Evolutionary conservation across 768 basidiomycete genomes (phyloP), one percentile per base, ranked within the genome.

Genomic region (Royoungia palumana): DNA sequence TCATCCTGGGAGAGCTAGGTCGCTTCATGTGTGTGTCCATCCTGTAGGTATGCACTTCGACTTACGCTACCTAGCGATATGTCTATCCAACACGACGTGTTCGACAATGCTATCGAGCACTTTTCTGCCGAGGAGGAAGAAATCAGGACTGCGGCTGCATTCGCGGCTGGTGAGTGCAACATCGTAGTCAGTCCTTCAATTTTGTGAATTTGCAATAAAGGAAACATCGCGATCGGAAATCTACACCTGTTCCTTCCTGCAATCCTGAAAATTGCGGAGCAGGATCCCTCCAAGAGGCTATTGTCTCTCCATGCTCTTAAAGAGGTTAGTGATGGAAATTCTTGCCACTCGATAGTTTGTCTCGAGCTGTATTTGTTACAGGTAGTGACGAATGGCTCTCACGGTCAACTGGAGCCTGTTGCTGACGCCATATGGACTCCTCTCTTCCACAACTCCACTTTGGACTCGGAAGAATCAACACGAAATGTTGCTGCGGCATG

Each of bases 401-500:
- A 85, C 50, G 81, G 80, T 0, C 90, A 95, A 56, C 71, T 97
- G 21, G 93, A 94, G 57, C 78, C 79, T 20, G 82, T 95, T 36
- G 94, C 95, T 1, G 93, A 97, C 49, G 70, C 81, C 24, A 80
- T 98, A 9, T 99, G 96, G 96, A 76, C 75, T 2, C 94, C 95
- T 4, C 77, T 99, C 13, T 95, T 98, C 64, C 82, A 89, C 59
- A 88, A 93, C 64, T 93, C 92, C 11, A 87, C 90, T 51, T 64
- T 64, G 3, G 86, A 83, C 53, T 79, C 88, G 14, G 95, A 95
- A 53, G 95, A 97, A 69, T 88, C 87, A 8, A 88, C 91, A 1
- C 76, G 94, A 42, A 97, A 96, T 62, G 91, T 97, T 32, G 92
- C 94, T 21, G 94, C 96, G 39, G 94, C 95, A 3, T 97, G 94